Evolutionary conservation across 352 stramenopile species (phyloP), one percentile per base, ranked within the genome.

Genomic region (Phytophthora pinifolia): DNA sequence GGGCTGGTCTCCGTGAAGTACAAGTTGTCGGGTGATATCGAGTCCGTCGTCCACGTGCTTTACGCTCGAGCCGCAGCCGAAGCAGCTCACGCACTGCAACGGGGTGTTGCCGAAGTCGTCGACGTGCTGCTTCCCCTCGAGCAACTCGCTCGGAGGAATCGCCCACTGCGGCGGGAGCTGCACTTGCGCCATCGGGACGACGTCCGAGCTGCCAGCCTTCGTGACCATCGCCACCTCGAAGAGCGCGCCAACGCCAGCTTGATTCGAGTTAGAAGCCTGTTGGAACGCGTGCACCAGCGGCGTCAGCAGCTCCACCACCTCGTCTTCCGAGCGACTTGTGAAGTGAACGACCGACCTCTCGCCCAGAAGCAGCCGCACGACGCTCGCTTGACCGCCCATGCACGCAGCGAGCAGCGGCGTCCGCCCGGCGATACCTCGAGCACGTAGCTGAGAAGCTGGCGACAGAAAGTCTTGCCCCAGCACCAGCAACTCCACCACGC

Each of bases 51-150:
- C 65, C 12, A 92, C 57, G 65, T 93, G 83, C 17, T 59, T 65
- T 35, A 72, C 65, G 34, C 49, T 78, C 1, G 76, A 79, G 34
- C 79, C 83, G 43, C 77, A 91, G 15, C 83, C 83, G 53, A 91
- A 93, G 63, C 80, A 93, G 35, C 76, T 86, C 31, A 87, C 60
- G 46, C 80, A 93, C 48, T 91, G 79, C 10, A 93, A 58, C 15
- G 80, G 75, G 2, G 83, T 88, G 51, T 93, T 93, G 20, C 83
- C 83, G 62, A 91, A 93, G 49, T 86, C 62, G 51, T 93, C 83
- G 0, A 89, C 59, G 47, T 90, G 79, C 3, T 53, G 65, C 3
- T 38, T 39, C 1, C 74, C 73, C 9, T 80, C 63, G 1, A 89
- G 58, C 7, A 92, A 51, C 7, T 89, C 79, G 13, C 66, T 66